Evolutionary conservation across 164 flowering plant species (phyloP), one percentile per base, ranked within the genome.

Genomic region (Berberis thunbergii): DNA sequence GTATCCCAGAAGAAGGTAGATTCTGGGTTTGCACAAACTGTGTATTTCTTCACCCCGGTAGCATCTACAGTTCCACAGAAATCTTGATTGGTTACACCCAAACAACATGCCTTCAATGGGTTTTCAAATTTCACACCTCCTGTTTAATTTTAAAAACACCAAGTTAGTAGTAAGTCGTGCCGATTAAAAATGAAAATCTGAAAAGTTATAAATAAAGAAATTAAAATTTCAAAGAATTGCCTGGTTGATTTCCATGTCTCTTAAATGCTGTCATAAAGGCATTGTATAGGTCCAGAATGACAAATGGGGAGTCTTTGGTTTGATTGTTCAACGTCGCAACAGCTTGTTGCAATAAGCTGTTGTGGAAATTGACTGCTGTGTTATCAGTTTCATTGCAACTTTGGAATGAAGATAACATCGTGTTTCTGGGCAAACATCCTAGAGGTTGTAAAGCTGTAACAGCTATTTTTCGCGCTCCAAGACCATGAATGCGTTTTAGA

Each of bases 351-450:
- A 89, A 55, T 61, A 85, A 66, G 58, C 13, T 56, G 74, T 87
- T 87, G 81, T 87, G 96, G 69, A 71, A 62, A n/a, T 2, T 38
- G 1, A 76, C 82, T 2, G 70, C 78, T 7, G 43, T 2, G 69
- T 87, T 87, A 13, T 66, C 39, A 0, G 79, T 67, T 44, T 7
- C 71, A 42, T 80, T 78, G 84, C 97, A 90, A 1, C 64, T 58
- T 60, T 74, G 74, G 73, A 69, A 83, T 0, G 86, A 78, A 5
- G 73, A 63, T 1, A 4, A 0, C 8, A 9, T 41, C 0, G 93
- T 86, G 66, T 7, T 65, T 0, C 26, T 54, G 2, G 95, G 97
- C 43, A 91, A 76, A 68, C 97, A 91, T 6, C 97, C 97, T 7
- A 88, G 40, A 1, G 96, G 96, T 63, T 72, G 72, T 6, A 86